Base-by-base conservation (phyloP, 202 grass and related monocot species). In the Digitaria exilis region DNA sequence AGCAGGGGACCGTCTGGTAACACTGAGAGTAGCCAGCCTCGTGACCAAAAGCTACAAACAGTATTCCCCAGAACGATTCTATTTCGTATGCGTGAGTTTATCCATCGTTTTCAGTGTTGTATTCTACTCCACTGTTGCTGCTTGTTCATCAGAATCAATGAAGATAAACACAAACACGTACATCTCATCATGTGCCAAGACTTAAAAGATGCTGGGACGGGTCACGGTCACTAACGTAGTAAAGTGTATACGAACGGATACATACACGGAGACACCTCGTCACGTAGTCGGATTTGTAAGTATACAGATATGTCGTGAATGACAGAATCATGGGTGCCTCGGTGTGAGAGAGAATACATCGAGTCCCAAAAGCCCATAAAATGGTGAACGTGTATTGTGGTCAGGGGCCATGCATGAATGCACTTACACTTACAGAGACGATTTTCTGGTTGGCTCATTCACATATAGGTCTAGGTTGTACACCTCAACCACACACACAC, bases 1-100 rank as follows among this genome's bases (percentile, higher is more conserved):
- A 42, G 69, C 60, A 50, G 60, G 45, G 67, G 61, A 13, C 79
- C 51, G 39, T 71, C 52, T 28, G 52, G 39, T 60, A 49, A 52
- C 61, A 37, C 43, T 51, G 63, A 41, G 14, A 79, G 26, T 37
- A 49, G 51, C 51, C n/a, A 19, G 45, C 46, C n/a, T 29, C 21
- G 32, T 46, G 56, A 24, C 48, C 63, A 80, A 42, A 55, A 51
- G 54, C 54, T 29, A 76, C 4, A 24, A 73, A 73, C 56, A 14
- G 16, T 16, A 19, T 7, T 6, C 26, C 45, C 43, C 69, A 12
- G 46, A 55, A 55, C 48, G 29, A 73, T 21, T 15, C 14, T n/a
- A 32, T 26, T 37, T 24, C 35, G 61, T 52, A 73, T 55, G 60
- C 30, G n/a, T 52, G 60, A 7, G 45, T 79, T 52, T 37, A 15